Evolutionary conservation across 805 yeast genomes (phyloP), one percentile per base, ranked within the genome.

Genomic region (Jamesozyma piceae): DNA sequence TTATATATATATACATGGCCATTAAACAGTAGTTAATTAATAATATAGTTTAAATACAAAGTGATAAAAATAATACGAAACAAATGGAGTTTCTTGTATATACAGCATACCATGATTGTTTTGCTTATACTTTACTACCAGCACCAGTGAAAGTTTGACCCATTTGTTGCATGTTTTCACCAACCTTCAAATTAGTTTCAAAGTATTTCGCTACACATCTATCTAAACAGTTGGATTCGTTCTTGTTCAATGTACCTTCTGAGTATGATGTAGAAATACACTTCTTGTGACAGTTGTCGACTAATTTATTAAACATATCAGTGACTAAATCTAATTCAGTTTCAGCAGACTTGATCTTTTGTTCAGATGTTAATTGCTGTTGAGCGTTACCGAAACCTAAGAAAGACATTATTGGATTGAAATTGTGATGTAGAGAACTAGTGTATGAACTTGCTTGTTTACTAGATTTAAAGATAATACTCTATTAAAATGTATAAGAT

Each of bases 271-370:
- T 70, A 42, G 63, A 73, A 61, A 88, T 82, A 70, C 97, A 89
- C 69, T 89, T 89, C 53, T 69, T 65, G 66, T 89, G 92, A 64
- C 97, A 89, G 53, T 86, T 82, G 57, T 82, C 89, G 20, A 88
- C 94, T 57, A 89, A 72, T 57, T 80, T 75, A 77, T 90, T 90
- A 78, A 90, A 90, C 97, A 90, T 88, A 54, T 92, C 95, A 32
- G 97, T 89, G 54, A 90, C 95, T 80, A 92, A 82, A 65, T 90
- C 98, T 52, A 90, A 75, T 67, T 90, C 98, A 44, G 95, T 85
- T 69, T 90, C 97, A 41, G 98, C 98, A 52, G 95, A 95, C 57
- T 74, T 74, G 48, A 84, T 72, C 64, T 84, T 84, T 63, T 82
- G 88, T 50, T 80, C 82, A 33, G 87, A 74, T 21, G 82, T 71